phyloP scores from a whole-genome alignment of 169 alveolate genomes.

The Cryptosporidium felis region DNA sequence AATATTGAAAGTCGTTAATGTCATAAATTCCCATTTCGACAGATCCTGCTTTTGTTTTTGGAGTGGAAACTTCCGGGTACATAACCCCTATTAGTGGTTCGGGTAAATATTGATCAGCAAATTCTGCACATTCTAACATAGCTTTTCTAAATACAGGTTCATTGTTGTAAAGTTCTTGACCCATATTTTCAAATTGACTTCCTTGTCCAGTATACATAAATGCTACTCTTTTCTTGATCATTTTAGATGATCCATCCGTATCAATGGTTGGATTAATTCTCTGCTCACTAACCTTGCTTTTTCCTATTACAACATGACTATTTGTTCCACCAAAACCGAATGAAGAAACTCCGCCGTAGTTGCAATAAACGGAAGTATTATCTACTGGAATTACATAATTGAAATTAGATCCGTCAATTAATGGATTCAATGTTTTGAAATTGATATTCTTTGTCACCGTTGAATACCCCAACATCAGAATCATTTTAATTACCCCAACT shows the following conservation, averaged over 20 bases:
- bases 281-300: background rate
- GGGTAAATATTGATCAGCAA: conserved; percentile 40
- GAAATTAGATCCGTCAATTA: conserved; percentile 75
- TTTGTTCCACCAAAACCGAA: conserved; percentile 71
- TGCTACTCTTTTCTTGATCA: background rate
- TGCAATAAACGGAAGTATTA: background rate
- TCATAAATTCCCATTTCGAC: conserved; percentile 1
- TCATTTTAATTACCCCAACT: conserved; percentile 47
- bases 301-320: conserved; percentile 43
- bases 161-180: conserved; percentile 29
- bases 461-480: conserved; percentile 31
- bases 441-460: conserved; percentile 28
- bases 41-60: conserved; percentile 64
- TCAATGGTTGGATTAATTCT: background rate
- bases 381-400: conserved; percentile 72
- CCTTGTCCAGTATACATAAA: conserved; percentile 71
- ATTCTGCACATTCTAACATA: conserved; percentile 31
- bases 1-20: conserved; percentile 13
- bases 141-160: conserved; percentile 55
- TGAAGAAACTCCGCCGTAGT: conserved; percentile 56
- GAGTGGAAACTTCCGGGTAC: conserved; percentile 48
- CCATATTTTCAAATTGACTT: conserved; percentile 56
- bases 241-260: background rate
- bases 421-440: conserved; percentile 41
- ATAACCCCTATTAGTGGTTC: conserved; percentile 19